phyloP scores from a whole-genome alignment of 192 early-diverging fungal genomes.

The Linnemannia hyalina region DNA sequence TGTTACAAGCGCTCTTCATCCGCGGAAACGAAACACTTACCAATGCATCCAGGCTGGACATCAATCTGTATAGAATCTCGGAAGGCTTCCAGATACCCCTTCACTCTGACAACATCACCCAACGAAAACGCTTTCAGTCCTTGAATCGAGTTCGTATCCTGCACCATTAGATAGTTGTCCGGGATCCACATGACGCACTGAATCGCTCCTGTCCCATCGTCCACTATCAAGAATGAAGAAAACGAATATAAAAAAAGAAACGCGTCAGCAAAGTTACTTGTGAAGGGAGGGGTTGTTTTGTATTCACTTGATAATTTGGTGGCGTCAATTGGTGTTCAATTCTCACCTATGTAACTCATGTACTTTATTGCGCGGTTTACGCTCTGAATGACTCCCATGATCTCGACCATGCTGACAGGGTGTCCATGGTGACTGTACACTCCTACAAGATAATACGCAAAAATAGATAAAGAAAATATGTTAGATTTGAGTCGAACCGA shows the following conservation, averaged over 20 bases:
- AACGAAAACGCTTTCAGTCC: background rate
- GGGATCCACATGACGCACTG: constrained; percentile 51
- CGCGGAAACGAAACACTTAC: background rate
- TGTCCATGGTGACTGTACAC: constrained; percentile 41
- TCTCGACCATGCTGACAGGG: constrained; percentile 29
- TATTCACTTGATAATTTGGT: background rate
- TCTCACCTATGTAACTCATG: constrained; percentile 30
- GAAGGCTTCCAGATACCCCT: constrained; percentile 13
- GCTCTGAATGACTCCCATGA: constrained; percentile 35
- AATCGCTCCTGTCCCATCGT: constrained; percentile 42
- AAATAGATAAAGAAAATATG: background rate
- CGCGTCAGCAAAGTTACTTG: background rate
- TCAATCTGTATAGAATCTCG: constrained; percentile 19
- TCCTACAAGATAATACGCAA: background rate
- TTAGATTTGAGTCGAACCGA: background rate
- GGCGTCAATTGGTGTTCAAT: background rate
- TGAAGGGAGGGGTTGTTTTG: constrained; percentile 22
- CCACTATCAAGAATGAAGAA: constrained; percentile 6
- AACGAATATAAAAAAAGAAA: background rate
- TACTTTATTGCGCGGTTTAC: constrained; percentile 18
- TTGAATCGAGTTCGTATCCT: constrained; percentile 10
- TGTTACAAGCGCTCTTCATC: too few species aligned
- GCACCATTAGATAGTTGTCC: constrained; percentile 19
- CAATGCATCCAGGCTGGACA: constrained; percentile 23
- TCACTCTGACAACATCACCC: constrained; percentile 25